A percentile compares a stretch with the other conserved stretches of the same genome.
Evolutionary conservation across 768 basidiomycete species (phyloP).

Genomic region (Mycena chlorophos): DNA sequence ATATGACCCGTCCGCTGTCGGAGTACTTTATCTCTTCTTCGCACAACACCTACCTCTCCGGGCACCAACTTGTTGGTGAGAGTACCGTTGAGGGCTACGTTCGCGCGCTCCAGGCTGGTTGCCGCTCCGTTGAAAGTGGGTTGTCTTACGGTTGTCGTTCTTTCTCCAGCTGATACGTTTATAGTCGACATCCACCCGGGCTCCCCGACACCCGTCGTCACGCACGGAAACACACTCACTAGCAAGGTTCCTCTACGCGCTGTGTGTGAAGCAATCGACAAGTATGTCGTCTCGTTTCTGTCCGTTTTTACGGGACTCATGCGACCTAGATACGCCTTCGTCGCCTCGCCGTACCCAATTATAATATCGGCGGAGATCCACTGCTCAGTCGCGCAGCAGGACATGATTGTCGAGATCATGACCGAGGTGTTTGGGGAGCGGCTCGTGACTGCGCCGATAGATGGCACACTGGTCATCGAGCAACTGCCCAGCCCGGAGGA

Average conservation of each 20-base stretch:
- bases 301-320: too few relatives aligned
- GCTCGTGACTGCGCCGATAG: conserved; percentile 34
- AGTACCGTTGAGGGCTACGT: conserved; percentile 87
- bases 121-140: conserved; percentile 82
- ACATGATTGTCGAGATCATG: conserved; percentile 50
- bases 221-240: conserved; percentile 91
- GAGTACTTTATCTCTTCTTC: conserved; percentile 91
- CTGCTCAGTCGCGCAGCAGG: conserved; percentile 63
- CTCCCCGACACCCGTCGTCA: conserved; percentile 82
- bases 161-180: neutral
- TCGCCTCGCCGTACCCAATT: conserved; percentile 90
- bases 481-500: conserved; percentile 86
- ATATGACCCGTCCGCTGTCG: conserved; percentile 86
- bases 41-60: conserved; percentile 88
- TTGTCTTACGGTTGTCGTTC: conserved; percentile 37
- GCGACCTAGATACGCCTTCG: conserved; percentile 77
- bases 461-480: conserved; percentile 47
- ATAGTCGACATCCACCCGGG: conserved; percentile 93
- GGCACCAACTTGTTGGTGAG: conserved; percentile 74
- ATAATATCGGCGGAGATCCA: conserved; percentile 98
- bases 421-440: conserved; percentile 46
- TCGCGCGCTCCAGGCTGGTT: conserved; percentile 81
- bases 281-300: too few relatives aligned
- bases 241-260: conserved; percentile 81
- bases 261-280: conserved; percentile 81